Conservation (phyloP, 129 eudicot genomes). For the Mikania micrantha region DNA sequence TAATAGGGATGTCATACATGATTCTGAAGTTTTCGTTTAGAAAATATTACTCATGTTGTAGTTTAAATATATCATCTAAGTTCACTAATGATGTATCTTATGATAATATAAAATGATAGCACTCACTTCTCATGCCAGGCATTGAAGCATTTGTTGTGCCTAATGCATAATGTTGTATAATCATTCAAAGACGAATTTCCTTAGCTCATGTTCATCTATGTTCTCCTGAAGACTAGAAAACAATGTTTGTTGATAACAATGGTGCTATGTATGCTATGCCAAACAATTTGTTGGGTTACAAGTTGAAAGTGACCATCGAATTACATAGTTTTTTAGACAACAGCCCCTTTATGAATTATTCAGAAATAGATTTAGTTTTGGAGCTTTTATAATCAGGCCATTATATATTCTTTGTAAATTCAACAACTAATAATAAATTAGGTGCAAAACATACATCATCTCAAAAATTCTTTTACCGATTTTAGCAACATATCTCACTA, state of each 20-base stretch:
- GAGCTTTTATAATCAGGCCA: constrained; percentile 60
- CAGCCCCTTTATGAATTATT: neutral
- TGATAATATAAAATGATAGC: neutral
- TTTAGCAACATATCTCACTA: neutral
- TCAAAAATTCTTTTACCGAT: neutral
- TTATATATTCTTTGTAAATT: neutral
- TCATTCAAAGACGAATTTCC: constrained; percentile 56
- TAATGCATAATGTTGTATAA: constrained; percentile 57
- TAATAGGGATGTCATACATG: neutral
- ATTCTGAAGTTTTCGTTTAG: neutral
- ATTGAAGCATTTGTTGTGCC: constrained; percentile 55
- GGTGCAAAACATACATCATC: neutral
- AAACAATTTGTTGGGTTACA: neutral
- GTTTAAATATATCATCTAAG: neutral
- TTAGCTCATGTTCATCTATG: constrained; percentile 95
- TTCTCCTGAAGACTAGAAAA: constrained; percentile 62
- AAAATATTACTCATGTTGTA: neutral
- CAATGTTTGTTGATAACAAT: constrained; percentile 54
- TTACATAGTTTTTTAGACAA: neutral
- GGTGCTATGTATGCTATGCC: constrained; percentile 32
- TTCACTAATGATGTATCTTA: neutral
- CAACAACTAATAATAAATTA: no score
- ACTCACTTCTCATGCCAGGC: constrained; percentile 38
- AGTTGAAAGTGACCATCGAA: neutral
- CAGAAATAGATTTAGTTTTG: constrained; percentile 70